phyloP scores from a whole-genome alignment of 75 land plant species.

The Larix kaempferi region DNA sequence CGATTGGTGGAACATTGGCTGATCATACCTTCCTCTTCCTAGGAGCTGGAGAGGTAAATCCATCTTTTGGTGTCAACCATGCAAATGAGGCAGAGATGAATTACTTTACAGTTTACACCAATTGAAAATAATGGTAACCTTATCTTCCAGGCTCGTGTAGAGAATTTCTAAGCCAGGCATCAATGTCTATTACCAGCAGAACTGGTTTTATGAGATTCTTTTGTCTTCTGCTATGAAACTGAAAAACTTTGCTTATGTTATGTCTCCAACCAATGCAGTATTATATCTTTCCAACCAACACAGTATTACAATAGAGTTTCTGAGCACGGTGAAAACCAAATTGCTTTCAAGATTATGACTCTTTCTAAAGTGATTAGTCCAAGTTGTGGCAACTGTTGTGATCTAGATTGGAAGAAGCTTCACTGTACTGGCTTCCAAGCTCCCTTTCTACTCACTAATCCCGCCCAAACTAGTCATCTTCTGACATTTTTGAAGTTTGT shows the following conservation, averaged over 20 bases:
- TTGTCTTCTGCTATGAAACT: neutral
- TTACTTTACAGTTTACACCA: neutral
- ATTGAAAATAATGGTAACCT: neutral
- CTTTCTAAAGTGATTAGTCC: neutral
- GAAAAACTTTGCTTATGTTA: neutral
- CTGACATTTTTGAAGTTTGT: neutral
- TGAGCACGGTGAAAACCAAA: neutral
- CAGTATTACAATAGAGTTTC: neutral
- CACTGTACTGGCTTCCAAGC: neutral
- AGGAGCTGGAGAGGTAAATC: slow-evolving; percentile 93
- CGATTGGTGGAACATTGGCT: slow-evolving; percentile 79
- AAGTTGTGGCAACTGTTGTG: too few relatives aligned
- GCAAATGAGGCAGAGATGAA: neutral
- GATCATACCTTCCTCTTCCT: slow-evolving; percentile 92
- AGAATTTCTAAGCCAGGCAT: too few relatives aligned
- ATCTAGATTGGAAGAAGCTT: neutral
- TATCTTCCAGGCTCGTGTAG: neutral
- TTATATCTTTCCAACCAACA: neutral
- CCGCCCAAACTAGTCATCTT: neutral
- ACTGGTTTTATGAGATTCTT: neutral
- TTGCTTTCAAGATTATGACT: neutral
- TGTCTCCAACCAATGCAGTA: too few relatives aligned
- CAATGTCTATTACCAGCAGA: neutral
- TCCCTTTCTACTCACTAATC: neutral
- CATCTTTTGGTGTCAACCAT: neutral